Evolutionary conservation across 2,329 filamentous ascomycete species (phyloP).

Genomic region (Calonectria montana): DNA sequence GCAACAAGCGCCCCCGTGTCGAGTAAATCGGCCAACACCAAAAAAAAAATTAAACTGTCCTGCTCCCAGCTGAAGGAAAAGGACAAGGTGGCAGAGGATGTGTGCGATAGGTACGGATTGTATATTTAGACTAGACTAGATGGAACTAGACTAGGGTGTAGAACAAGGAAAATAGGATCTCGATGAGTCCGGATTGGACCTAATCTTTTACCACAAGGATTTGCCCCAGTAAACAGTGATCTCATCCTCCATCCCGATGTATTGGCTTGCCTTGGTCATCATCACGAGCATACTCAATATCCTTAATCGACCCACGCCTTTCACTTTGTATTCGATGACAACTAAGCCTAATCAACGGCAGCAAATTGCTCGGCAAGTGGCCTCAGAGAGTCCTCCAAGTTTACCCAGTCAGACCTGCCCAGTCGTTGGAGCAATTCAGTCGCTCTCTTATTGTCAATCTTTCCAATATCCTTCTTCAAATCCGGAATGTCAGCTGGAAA

Average conservation of each 20-base stretch:
- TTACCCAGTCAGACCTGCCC: background rate
- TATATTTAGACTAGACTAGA: slow-evolving; percentile 5
- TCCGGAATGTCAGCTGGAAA: slow-evolving; percentile 8
- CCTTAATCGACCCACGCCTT: background rate
- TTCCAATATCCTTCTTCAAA: background rate
- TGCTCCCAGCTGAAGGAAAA: background rate
- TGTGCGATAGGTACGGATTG: slow-evolving; percentile 5
- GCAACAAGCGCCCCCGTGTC: slow-evolving; percentile 11
- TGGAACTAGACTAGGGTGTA: slow-evolving; percentile 9
- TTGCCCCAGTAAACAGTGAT: background rate
- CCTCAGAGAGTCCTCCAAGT: slow-evolving; percentile 1
- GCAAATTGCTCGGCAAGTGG: slow-evolving; percentile 7
- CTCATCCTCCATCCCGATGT: background rate
- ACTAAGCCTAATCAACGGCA: background rate
- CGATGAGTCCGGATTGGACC: background rate
- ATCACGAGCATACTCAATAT: no score
- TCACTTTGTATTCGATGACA: background rate
- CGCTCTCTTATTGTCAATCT: background rate
- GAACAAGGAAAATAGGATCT: background rate
- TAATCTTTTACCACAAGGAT: background rate
- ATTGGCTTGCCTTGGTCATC: background rate
- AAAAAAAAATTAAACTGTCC: background rate
- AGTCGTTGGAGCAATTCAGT: background rate
- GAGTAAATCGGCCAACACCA: slow-evolving; percentile 6
- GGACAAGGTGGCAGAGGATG: background rate